These are phyloP conservation scores for Adenanthera pavonina DNA, from an alignment of 306 rosid species.

Conservation along the genomic window DNA sequence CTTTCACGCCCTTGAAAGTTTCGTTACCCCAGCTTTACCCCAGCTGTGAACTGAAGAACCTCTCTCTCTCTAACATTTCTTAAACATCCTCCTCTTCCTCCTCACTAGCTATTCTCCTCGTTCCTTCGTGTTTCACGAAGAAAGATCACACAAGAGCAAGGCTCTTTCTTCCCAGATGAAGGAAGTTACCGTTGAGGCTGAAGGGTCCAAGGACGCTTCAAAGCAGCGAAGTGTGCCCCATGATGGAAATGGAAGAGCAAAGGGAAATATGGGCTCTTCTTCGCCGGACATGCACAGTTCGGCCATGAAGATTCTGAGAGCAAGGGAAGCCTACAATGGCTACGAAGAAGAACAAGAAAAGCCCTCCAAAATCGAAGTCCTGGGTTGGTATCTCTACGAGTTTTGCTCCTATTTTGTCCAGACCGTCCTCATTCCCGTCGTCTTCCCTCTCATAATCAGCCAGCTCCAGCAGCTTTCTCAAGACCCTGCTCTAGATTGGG, in stretches of 20 bases:
- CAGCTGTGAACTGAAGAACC: background rate
- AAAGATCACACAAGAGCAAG: background rate
- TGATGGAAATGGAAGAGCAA: background rate
- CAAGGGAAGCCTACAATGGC: constrained; percentile 45
- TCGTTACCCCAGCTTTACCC: constrained; percentile 50
- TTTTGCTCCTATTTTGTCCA: constrained; percentile 74
- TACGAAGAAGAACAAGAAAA: constrained; percentile 56
- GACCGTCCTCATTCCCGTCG: constrained; percentile 68
- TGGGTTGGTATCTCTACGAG: constrained; percentile 78
- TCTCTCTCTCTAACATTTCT: background rate
- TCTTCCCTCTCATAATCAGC: constrained; percentile 79
- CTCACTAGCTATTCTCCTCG: background rate
- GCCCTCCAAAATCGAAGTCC: constrained; percentile 60
- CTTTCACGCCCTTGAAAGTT: constrained; percentile 37
- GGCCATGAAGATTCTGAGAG: constrained; percentile 46
- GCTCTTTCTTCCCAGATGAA: background rate
- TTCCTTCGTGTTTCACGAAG: background rate
- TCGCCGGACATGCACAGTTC: constrained; percentile 38
- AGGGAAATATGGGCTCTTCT: background rate
- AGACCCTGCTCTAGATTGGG: constrained; percentile 43
- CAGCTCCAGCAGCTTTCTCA: constrained; percentile 52
- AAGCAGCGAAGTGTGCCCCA: background rate
- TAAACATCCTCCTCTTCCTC: background rate
- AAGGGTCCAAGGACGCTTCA: background rate
- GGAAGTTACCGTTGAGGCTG: constrained; percentile 33